Base-by-base conservation (phyloP, 805 yeast genomes). In the Lipomyces spencermartinsiae region DNA sequence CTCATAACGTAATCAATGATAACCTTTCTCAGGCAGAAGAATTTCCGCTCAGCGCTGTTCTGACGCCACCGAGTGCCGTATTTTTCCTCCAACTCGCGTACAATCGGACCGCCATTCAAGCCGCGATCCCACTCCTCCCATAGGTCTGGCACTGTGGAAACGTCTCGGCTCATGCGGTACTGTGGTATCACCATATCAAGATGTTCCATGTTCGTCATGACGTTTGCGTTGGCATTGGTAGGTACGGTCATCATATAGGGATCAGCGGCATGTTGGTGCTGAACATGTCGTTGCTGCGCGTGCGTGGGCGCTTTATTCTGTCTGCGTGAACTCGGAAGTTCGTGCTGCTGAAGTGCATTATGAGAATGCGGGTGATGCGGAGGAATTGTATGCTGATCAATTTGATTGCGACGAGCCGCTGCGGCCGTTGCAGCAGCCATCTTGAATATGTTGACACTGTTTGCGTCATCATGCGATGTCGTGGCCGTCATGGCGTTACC, bases 71-170 rank as follows among this genome's bases (percentile, higher is more conserved):
- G 49, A 2, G 72, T 69, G 16, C 72, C 72, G 51, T 39, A 66
- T 19, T 58, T 62, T 37, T 67, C 66, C 60, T 69, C 72, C 22
- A 69, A 63, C 22, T 59, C 64, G 14, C 68, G 61, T 19, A 69
- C 72, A 43, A 37, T 43, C 2, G 72, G 72, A 5, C 71, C 71
- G 51, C 72, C 72, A 22, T 64, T 58, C 37, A 69, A 22, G n/a
- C 72, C 72, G 29, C 56, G 59, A 43, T 58, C 64, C 72, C 72
- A 69, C 57, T 69, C 72, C 29, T 63, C 58, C 72, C 72, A 69
- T 6, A 69, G 59, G 7, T 63, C 66, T 7, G 70, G 71, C 34
- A 69, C 72, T 6, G 72, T 66, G 6, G 54, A 35, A 7, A 67
- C 59, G 1, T 63, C 64, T 39, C 72, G 61, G 10, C 63, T 49